Percentiles rank a stretch among this genome's conserved stretches.
phyloP scores from a whole-genome alignment of 2,329 filamentous ascomycete species.

The Graphilbum ipis-grandicollis region DNA sequence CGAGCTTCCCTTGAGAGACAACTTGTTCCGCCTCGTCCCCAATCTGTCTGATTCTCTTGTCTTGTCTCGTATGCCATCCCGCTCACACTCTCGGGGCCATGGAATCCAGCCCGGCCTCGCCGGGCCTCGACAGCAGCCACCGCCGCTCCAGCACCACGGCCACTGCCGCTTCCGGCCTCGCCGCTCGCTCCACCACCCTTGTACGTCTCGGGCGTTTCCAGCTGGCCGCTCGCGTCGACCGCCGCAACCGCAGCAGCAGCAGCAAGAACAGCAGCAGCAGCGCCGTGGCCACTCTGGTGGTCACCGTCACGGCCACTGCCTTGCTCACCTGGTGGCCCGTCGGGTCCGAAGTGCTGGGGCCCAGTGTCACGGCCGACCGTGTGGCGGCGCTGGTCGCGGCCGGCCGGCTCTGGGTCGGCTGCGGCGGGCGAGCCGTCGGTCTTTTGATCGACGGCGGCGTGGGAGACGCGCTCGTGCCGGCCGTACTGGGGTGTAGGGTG shows the following conservation, averaged over 20 bases:
- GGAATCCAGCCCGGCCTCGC: too few species aligned
- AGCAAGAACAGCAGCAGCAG: neutral
- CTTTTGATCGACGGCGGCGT: too few species aligned
- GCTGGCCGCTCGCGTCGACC: neutral
- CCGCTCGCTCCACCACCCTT: too few species aligned
- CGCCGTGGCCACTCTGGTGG: neutral
- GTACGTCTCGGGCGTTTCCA: conserved; percentile 1
- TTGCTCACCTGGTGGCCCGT: neutral
- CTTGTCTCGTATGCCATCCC: too few species aligned
- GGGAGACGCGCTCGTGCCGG: conserved; percentile 3
- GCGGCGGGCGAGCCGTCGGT: too few species aligned
- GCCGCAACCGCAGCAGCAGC: neutral
- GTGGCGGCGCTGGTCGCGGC: conserved; percentile 7
- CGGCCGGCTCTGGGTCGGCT: conserved; percentile 7
- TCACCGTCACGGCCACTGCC: neutral
- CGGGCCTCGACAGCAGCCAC: too few species aligned
- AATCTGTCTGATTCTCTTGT: too few species aligned
- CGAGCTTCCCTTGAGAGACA: too few species aligned
- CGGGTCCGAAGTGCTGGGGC: conserved; percentile 1
- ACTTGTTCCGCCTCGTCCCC: too few species aligned
- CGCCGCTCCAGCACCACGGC: too few species aligned
- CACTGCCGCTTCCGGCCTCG: too few species aligned
- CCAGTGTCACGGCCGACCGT: conserved; percentile 3
- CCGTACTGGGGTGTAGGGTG: conserved; percentile 2
- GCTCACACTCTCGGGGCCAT: too few species aligned